Evolutionary conservation across 495 filamentous ascomycete genomes (phyloP), one percentile per base, ranked within the genome.

Genomic region (Massariosphaeria phaeospora): DNA sequence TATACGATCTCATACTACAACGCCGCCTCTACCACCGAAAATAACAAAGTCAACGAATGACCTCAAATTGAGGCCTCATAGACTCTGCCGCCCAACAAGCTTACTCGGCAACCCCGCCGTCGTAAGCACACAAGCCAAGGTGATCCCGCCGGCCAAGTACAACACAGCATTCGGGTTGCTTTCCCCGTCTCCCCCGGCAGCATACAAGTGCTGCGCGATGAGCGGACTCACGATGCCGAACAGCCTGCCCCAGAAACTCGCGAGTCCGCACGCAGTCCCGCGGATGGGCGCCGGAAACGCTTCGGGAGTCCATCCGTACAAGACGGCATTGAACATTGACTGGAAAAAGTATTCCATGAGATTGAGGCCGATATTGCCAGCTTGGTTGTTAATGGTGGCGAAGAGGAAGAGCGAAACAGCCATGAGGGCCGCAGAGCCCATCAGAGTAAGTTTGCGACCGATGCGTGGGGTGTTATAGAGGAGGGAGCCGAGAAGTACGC

Each of bases 271-370:
- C 2, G 73, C 79, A 0, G 75, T 80, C 12, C 77, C 76, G 34
- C 78, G 66, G 34, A 79, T 75, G 0, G 76, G 73, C 1, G 74
- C 74, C 1, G 76, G 77, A 54, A 80, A 81, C 8, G 72, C 77
- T 61, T 81, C 77, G 0, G 77, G 76, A 1, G 76, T 80, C 68
- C 76, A 80, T 26, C 76, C 77, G 54, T 80, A 80, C 59, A 80
- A 71, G 4, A 81, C 70, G 11, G 75, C 76, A 48, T 79, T 75
- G 70, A 75, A 76, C 72, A 75, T 73, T 35, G 62, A 66, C 48
- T 77, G 72, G 61, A 77, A 75, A 55, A 76, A 74, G 59, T 76
- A 76, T 53, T 75, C 72, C 67, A 76, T 67, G 0, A 68, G 61
- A 50, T 72, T 75, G 1, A 77, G 49, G 8, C 73, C 72, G 38